A percentile compares a stretch with the other conserved stretches of the same genome.
phyloP scores from a whole-genome alignment of 371 early-diverging fungal species.

The Circinella umbellata region DNA sequence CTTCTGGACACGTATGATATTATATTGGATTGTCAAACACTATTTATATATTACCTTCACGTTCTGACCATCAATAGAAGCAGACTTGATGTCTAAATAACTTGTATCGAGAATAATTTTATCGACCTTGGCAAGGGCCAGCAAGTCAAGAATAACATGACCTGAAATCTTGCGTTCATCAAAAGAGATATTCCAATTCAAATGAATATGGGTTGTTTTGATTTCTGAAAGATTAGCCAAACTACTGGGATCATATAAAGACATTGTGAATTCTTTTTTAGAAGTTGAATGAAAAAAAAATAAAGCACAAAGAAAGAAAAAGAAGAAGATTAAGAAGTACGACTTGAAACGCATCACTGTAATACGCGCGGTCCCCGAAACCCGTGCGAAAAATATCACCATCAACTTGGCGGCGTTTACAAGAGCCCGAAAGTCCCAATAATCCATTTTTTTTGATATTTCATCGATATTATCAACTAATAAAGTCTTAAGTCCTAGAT shows the following conservation, averaged over 20 bases:
- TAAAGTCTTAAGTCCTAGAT: too few relatives aligned
- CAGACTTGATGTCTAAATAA: constrained; percentile 62
- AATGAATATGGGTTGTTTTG: constrained; percentile 73
- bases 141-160: constrained; percentile 63
- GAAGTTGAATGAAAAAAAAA: not conserved
- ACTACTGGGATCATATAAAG: constrained; percentile 78
- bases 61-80: constrained; percentile 41
- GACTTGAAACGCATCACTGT: too few relatives aligned
- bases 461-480: too few relatives aligned
- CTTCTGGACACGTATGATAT: too few relatives aligned
- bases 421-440: too few relatives aligned
- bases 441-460: too few relatives aligned
- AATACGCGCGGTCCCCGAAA: not conserved
- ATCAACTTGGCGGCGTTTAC: not conserved
- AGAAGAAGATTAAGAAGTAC: not conserved
- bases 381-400: not conserved
- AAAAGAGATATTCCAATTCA: constrained; percentile 82
- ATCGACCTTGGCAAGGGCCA: constrained; percentile 53
- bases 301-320: constrained; percentile 4
- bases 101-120: constrained; percentile 84
- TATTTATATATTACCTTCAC: constrained; percentile 45
- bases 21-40: too few relatives aligned
- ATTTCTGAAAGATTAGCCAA: constrained; percentile 82
- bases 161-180: constrained; percentile 70
- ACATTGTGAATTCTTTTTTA: constrained; percentile 12